Conservation (phyloP, 768 basidiomycete genomes). For the Rubroboletus pulcherrimus region DNA sequence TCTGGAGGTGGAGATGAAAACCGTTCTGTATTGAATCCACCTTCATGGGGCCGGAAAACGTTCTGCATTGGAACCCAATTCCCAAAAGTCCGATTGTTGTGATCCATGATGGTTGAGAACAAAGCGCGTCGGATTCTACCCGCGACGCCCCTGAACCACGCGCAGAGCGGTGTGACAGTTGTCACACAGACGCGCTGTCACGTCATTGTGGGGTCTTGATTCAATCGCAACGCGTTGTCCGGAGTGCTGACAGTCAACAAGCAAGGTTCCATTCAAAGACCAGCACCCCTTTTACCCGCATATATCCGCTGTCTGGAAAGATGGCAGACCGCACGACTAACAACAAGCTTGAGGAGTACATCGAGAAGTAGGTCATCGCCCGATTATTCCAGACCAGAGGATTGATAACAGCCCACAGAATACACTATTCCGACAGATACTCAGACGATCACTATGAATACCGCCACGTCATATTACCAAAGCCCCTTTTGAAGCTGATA, state of each 20-base stretch:
- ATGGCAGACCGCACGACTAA: constrained; percentile 37
- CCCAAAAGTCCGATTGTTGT: not conserved
- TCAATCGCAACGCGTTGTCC: constrained; percentile 2
- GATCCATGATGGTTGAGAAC: constrained; percentile 15
- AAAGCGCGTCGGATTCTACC: constrained; percentile 4
- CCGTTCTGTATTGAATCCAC: not conserved
- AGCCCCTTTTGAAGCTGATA: constrained; percentile 89
- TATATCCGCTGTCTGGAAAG: constrained; percentile 7
- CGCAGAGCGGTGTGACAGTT: constrained; percentile 14
- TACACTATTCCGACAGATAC: constrained; percentile 90
- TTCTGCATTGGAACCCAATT: not conserved
- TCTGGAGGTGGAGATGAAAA: constrained; percentile 8
- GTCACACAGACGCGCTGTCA: constrained; percentile 28
- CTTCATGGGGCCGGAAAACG: not conserved
- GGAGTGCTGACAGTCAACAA: not conserved
- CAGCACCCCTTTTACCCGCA: constrained; percentile 1
- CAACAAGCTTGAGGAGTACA: constrained; percentile 68
- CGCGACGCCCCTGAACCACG: not conserved
- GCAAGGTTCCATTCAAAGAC: not conserved
- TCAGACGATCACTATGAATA: constrained; percentile 93
- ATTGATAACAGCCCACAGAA: constrained; percentile 42
- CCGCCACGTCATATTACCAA: constrained; percentile 95
- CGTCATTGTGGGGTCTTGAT: constrained; percentile 11
- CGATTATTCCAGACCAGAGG: constrained; percentile 15
- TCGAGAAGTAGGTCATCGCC: constrained; percentile 59